Evolutionary conservation across 352 stramenopile species (phyloP).

Genomic region (Pythium phragmiticola): DNA sequence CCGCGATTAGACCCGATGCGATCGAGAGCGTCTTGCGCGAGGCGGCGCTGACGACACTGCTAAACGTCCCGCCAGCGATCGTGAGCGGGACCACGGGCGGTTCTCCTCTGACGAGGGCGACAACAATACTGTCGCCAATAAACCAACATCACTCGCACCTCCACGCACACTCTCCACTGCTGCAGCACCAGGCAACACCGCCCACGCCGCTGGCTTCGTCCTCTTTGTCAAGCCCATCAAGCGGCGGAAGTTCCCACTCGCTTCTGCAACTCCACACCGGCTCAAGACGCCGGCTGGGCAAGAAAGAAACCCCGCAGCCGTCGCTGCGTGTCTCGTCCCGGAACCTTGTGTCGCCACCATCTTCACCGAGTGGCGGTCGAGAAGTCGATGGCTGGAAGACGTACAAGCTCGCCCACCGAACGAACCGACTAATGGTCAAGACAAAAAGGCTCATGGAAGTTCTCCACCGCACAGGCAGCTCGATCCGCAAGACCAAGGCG

Average conservation of each 20-base stretch:
- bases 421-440: conserved; percentile 58
- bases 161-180: background rate
- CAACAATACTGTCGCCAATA: background rate
- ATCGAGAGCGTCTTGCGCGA: conserved; percentile 61
- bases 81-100: background rate
- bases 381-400: conserved; percentile 47
- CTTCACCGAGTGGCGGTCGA: conserved; percentile 3
- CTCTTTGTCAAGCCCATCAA: conserved; percentile 1
- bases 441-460: conserved; percentile 49
- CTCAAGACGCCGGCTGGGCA: conserved; percentile 26
- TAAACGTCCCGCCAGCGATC: background rate
- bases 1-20: conserved; percentile 31
- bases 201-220: conserved; percentile 6
- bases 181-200: conserved; percentile 4
- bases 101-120: background rate
- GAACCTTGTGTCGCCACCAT: conserved; percentile 26
- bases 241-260: conserved; percentile 7
- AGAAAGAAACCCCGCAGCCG: conserved; percentile 25
- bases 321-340: conserved; percentile 19
- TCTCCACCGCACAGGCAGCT: conserved; percentile 18
- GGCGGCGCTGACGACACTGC: conserved; percentile 29
- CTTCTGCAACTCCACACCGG: conserved; percentile 1
- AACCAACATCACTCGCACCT: background rate
- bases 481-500: conserved; percentile 4
- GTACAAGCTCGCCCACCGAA: conserved; percentile 63